These are phyloP conservation scores for Coccomyxa sp. DNA, from an alignment of 139 green algal genomes.

Conservation along the genomic window DNA sequence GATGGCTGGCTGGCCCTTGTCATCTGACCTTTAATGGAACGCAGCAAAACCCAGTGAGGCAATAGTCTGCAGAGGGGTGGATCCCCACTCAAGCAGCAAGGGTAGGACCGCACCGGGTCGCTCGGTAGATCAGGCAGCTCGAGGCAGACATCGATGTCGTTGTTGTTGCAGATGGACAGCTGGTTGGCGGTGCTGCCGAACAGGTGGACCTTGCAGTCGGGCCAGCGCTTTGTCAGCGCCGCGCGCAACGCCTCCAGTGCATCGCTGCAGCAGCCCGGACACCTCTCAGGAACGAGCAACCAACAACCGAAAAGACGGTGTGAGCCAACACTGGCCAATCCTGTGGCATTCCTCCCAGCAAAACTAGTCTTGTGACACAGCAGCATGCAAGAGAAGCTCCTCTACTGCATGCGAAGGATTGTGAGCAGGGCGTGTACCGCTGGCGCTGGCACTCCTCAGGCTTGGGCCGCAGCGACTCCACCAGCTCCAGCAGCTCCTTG, in stretches of 20 bases:
- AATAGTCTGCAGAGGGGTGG: no score
- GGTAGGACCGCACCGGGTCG: slow-evolving; percentile 12
- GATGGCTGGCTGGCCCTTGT: no score
- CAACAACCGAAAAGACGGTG: not conserved
- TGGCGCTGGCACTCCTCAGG: slow-evolving; percentile 41
- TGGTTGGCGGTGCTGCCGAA: slow-evolving; percentile 68
- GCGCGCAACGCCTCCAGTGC: not conserved
- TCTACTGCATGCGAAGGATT: no score
- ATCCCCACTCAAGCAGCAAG: not conserved
- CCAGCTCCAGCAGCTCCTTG: slow-evolving; percentile 38
- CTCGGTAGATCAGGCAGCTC: slow-evolving; percentile 31
- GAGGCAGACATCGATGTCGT: slow-evolving; percentile 78
- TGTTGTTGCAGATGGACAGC: slow-evolving; percentile 61
- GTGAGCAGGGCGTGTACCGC: not conserved
- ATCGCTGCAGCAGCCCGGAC: not conserved
- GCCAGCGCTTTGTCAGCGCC: slow-evolving; percentile 38
- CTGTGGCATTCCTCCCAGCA: no score
- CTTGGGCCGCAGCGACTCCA: slow-evolving; percentile 29
- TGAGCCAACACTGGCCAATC: not conserved
- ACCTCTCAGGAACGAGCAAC: not conserved
- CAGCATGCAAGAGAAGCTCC: no score
- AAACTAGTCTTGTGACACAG: no score
- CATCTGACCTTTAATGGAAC: no score
- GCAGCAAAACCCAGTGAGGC: no score
- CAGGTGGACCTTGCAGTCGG: slow-evolving; percentile 41